Evolutionary conservation across 768 basidiomycete genomes (phyloP).

Genomic region (Dendrothele bispora): DNA sequence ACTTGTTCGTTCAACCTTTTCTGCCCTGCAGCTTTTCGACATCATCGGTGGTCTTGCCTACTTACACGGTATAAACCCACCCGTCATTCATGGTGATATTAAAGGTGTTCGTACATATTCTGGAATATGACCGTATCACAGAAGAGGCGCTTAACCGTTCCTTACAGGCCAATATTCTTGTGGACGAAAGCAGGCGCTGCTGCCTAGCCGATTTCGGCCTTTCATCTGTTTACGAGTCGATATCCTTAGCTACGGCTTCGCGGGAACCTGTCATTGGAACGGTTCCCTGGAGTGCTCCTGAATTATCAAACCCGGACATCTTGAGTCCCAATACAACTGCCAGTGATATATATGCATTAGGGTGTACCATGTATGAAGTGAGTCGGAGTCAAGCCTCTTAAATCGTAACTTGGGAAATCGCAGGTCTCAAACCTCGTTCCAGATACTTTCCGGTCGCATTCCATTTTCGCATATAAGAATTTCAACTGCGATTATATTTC

Average conservation of each 20-base stretch:
- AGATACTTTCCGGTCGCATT: neutral
- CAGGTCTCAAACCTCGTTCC: too few relatives aligned
- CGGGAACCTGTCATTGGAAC: neutral
- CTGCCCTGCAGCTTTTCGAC: conserved; percentile 1
- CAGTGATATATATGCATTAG: neutral
- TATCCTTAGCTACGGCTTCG: neutral
- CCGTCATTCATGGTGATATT: conserved; percentile 10
- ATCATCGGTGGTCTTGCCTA: conserved; percentile 7
- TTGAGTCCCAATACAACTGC: neutral
- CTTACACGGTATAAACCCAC: conserved; percentile 5
- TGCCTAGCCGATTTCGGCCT: conserved; percentile 6
- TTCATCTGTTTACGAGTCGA: neutral
- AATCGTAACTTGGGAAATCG: too few relatives aligned
- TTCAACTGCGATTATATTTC: neutral
- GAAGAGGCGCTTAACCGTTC: neutral
- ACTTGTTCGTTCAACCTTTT: neutral
- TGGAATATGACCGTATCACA: neutral
- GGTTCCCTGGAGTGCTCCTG: neutral
- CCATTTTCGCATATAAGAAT: neutral
- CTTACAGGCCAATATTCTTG: conserved; percentile 4
- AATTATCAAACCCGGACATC: neutral
- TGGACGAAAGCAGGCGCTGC: neutral
- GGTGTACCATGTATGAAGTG: neutral
- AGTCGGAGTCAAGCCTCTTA: too few relatives aligned
- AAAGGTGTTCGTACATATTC: conserved; percentile 12